Conservation (phyloP, 1,139 yeast species). For the Yamadazyma buinensis region DNA sequence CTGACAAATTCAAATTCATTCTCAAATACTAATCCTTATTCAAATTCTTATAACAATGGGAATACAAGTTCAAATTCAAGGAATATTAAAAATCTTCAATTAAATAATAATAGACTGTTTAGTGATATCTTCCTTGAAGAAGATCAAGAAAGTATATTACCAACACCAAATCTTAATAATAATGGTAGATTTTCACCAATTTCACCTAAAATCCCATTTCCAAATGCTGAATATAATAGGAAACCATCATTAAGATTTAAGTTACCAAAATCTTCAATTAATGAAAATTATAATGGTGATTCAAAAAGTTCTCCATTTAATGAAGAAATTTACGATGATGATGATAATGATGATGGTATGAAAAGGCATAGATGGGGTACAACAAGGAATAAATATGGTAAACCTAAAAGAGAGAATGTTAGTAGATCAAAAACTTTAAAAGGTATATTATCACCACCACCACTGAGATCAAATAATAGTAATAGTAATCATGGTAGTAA, state of each 20-base stretch:
- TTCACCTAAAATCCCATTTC: slow-evolving; percentile 4
- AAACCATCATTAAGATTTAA: slow-evolving; percentile 25
- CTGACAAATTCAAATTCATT: slow-evolving; percentile 1
- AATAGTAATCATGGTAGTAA: no score
- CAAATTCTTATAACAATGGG: background rate
- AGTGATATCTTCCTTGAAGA: no score
- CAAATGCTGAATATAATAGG: slow-evolving; percentile 6
- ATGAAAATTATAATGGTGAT: slow-evolving; percentile 2
- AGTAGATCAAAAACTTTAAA: slow-evolving; percentile 46
- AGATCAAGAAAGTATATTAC: slow-evolving; percentile 20
- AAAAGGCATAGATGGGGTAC: slow-evolving; percentile 91
- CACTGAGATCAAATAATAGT: slow-evolving; percentile 11
- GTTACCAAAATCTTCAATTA: slow-evolving; percentile 18
- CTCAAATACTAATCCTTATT: background rate
- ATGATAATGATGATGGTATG: slow-evolving; percentile 33
- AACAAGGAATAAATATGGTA: slow-evolving; percentile 72
- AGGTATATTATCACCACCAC: slow-evolving; percentile 21
- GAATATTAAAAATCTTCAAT: background rate
- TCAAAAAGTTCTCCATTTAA: slow-evolving; percentile 12
- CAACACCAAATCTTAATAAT: slow-evolving; percentile 26
- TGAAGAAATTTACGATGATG: slow-evolving; percentile 9
- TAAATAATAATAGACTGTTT: slow-evolving; percentile 1
- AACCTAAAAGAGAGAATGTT: slow-evolving; percentile 47
- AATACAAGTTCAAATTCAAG: background rate
- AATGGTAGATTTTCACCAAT: slow-evolving; percentile 11